phyloP scores from a whole-genome alignment of 1,139 yeast genomes.

The Sugiyamaella pinicola region DNA sequence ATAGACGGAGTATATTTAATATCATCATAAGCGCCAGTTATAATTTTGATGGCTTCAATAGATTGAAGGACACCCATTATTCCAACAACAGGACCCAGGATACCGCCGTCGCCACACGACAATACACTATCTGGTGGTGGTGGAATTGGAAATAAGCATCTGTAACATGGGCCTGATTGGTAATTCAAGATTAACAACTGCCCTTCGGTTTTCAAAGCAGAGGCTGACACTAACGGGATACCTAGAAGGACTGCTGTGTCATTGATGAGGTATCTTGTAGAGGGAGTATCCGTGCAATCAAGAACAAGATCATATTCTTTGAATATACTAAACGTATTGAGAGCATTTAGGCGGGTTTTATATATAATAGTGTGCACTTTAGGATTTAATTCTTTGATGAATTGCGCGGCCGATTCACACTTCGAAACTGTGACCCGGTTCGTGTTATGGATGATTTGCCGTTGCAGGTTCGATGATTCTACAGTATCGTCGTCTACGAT shows the following conservation, averaged over 20 bases:
- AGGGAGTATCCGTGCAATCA: conserved; percentile 95
- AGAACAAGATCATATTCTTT: conserved; percentile 69
- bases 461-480: conserved; percentile 80
- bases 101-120: conserved; percentile 93
- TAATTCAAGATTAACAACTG: conserved; percentile 79
- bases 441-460: conserved; percentile 82
- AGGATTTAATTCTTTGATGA: conserved; percentile 63
- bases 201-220: conserved; percentile 91
- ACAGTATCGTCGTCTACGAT: conserved; percentile 86
- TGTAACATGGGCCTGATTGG: conserved; percentile 81
- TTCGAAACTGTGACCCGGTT: conserved; percentile 67
- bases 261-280: conserved; percentile 80
- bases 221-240: conserved; percentile 82
- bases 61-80: conserved; percentile 89
- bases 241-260: conserved; percentile 76
- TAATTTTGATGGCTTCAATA: conserved; percentile 75
- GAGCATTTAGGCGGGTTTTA: conserved; percentile 53
- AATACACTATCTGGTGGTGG: conserved; percentile 84
- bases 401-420: conserved; percentile 72
- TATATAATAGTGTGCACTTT: conserved; percentile 57
- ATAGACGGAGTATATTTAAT: conserved; percentile 65
- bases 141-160: conserved; percentile 90
- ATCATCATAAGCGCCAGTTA: conserved; percentile 55
- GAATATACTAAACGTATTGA: conserved; percentile 67
- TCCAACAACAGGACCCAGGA: conserved; percentile 94